These are phyloP conservation scores for Chlamydomonas reinhardtii DNA, from an alignment of 163 green algal species.

Conservation along the genomic window DNA sequence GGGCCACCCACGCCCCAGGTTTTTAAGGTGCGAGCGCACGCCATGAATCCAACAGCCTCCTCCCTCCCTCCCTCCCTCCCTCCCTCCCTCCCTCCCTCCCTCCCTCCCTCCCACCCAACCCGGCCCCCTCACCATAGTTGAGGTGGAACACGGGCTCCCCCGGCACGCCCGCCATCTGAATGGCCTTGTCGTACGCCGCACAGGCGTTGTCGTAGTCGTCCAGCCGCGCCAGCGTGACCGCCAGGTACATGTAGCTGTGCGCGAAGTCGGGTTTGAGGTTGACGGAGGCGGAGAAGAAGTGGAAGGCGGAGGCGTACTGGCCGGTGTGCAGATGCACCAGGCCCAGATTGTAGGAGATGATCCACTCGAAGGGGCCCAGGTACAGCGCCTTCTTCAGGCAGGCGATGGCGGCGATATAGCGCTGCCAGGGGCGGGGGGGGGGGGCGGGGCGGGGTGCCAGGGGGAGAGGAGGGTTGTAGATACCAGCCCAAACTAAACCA, in stretches of 20 bases:
- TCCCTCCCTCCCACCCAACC: background rate
- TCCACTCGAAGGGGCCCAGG: conserved; percentile 88
- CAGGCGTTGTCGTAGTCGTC: conserved; percentile 85
- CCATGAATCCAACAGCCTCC: too few species aligned
- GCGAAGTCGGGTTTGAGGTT: conserved; percentile 85
- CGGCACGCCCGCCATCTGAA: conserved; percentile 70
- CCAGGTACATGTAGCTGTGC: conserved; percentile 87
- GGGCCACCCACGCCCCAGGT: too few species aligned
- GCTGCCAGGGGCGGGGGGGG: too few species aligned
- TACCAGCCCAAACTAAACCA: too few species aligned
- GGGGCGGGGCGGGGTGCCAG: background rate
- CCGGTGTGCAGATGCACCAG: conserved; percentile 79
- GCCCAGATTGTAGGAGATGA: conserved; percentile 88
- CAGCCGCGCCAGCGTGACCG: conserved; percentile 64
- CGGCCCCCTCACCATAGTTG: conserved; percentile 70
- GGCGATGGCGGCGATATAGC: conserved; percentile 81
- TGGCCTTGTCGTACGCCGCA: conserved; percentile 80
- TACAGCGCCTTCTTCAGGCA: conserved; percentile 82
- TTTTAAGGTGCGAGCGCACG: too few species aligned
- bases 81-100: too few species aligned
- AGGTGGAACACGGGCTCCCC: conserved; percentile 78
- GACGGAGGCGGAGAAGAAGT: conserved; percentile 83
- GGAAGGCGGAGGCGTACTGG: conserved; percentile 84
- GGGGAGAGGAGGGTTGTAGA: too few species aligned
- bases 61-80: too few species aligned